Conservation (phyloP, 371 early-diverging fungal species). For the Nosema muscidifuracis region DNA sequence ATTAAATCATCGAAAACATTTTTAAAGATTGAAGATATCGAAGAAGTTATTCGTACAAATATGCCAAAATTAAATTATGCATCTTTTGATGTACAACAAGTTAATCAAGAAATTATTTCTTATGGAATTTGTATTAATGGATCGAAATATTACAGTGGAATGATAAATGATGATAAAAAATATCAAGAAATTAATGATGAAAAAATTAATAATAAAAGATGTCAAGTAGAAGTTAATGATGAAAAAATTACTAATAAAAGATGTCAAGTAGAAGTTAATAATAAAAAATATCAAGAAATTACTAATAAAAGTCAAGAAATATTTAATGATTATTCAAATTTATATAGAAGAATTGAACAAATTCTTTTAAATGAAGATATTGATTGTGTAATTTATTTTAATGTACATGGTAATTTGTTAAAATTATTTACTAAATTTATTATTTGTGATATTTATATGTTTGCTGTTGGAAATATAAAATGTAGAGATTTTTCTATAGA, state of each 20-base stretch:
- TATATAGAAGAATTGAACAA: not conserved
- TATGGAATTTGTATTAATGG: slow-evolving; percentile 26
- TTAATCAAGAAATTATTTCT: slow-evolving; percentile 5
- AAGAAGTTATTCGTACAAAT: slow-evolving; percentile 29
- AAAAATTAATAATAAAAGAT: too few species aligned
- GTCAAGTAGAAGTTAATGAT: too few species aligned
- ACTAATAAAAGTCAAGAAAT: not conserved
- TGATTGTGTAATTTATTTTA: slow-evolving; percentile 47
- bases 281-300: not conserved
- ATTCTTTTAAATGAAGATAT: slow-evolving; percentile 12
- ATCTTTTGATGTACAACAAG: slow-evolving; percentile 21
- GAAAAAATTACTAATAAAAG: not conserved
- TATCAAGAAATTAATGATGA: not conserved
- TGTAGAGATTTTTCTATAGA: slow-evolving; percentile 48
- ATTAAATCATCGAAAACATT: slow-evolving; percentile 27
- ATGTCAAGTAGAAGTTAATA: too few species aligned
- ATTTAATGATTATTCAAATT: not conserved
- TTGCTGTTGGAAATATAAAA: slow-evolving; percentile 45
- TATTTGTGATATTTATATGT: slow-evolving; percentile 50
- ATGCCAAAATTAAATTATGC: slow-evolving; percentile 28
- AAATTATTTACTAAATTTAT: slow-evolving; percentile 22
- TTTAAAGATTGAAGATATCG: slow-evolving; percentile 21
- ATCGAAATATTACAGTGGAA: not conserved
- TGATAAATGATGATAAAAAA: not conserved
- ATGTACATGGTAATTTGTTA: slow-evolving; percentile 13